Percentiles rank a stretch among this genome's conserved stretches.
These are phyloP conservation scores for Aspergillus pseudoterreus DNA, from an alignment of 2,329 filamentous ascomycete genomes.

Conservation along the genomic window DNA sequence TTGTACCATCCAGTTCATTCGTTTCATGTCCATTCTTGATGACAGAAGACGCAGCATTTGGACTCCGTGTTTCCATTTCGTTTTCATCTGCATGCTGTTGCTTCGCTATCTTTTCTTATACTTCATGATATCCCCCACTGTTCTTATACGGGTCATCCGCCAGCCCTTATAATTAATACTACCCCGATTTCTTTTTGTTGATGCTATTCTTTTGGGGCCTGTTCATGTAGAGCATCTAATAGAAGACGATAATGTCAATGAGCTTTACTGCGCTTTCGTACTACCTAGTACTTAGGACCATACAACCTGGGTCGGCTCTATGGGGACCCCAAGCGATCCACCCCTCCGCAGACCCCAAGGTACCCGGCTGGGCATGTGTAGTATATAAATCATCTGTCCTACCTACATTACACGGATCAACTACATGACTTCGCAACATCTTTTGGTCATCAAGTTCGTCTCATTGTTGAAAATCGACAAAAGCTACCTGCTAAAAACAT, in stretches of 20 bases:
- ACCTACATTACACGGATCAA: background rate
- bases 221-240: constrained; percentile 8
- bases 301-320: background rate
- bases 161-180: constrained; percentile 31
- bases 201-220: constrained; percentile 9
- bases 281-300: background rate
- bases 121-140: constrained; percentile 44
- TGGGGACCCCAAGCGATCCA: background rate
- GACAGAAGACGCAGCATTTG: constrained; percentile 41
- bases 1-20: constrained; percentile 25
- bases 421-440: background rate
- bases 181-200: constrained; percentile 12
- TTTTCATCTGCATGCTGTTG: constrained; percentile 18
- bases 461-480: constrained; percentile 13
- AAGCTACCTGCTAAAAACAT: constrained; percentile 1
- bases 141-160: constrained; percentile 32
- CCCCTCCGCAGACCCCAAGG: constrained; percentile 1
- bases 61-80: constrained; percentile 20
- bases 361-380: background rate
- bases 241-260: background rate
- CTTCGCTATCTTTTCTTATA: constrained; percentile 21
- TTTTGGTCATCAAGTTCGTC: background rate
- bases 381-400: no score
- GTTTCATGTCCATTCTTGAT: constrained; percentile 38
- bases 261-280: no score